Evolutionary conservation across 768 basidiomycete species (phyloP).

Genomic region (Goffeauzyma gilvescens): DNA sequence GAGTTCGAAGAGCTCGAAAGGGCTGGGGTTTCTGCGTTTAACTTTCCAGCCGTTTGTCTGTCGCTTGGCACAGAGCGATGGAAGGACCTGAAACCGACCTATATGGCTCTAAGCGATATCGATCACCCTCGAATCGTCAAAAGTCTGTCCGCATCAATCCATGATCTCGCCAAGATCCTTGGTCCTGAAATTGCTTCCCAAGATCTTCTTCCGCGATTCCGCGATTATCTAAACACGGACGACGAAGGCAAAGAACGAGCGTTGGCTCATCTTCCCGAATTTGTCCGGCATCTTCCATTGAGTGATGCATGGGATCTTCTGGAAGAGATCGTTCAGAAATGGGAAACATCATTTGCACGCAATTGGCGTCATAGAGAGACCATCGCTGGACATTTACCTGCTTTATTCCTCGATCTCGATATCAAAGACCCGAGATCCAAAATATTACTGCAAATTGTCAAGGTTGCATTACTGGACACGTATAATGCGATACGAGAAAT

Average conservation of each 20-base stretch:
- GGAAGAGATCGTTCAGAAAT: constrained; percentile 36
- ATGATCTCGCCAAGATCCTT: constrained; percentile 71
- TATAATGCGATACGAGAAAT: constrained; percentile 73
- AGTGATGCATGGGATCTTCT: constrained; percentile 34
- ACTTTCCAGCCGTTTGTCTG: constrained; percentile 67
- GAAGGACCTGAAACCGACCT: constrained; percentile 48
- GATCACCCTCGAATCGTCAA: constrained; percentile 47
- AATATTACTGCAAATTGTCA: constrained; percentile 42
- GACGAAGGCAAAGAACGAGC: constrained; percentile 58
- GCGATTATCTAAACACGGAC: constrained; percentile 37
- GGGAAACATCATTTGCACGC: constrained; percentile 44
- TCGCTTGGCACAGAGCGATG: constrained; percentile 61
- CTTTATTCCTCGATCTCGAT: constrained; percentile 32
- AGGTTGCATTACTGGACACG: constrained; percentile 48
- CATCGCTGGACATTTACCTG: constrained; percentile 42
- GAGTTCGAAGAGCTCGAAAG: constrained; percentile 20
- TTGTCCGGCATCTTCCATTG: constrained; percentile 41
- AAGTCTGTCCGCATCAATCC: constrained; percentile 70
- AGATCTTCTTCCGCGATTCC: constrained; percentile 57
- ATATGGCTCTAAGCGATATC: constrained; percentile 47
- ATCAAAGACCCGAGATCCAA: constrained; percentile 36
- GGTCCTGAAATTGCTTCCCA: constrained; percentile 46
- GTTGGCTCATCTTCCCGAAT: constrained; percentile 45
- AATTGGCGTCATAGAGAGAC: constrained; percentile 67
- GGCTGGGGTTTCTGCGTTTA: constrained; percentile 30